phyloP scores from a whole-genome alignment of 768 basidiomycete genomes.

The Auriscalpium vulgare region DNA sequence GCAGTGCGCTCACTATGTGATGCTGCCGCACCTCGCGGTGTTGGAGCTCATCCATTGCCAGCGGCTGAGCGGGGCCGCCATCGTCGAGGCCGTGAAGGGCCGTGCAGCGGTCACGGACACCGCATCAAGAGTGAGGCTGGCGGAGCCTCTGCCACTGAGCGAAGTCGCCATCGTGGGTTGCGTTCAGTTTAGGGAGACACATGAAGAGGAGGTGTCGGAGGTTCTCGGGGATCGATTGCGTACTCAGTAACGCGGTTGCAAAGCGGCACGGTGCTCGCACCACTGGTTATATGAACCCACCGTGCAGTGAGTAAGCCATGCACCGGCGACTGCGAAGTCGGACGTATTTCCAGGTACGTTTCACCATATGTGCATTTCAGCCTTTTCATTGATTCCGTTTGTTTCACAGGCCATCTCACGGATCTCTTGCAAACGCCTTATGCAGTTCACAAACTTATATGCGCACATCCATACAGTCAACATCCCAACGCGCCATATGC shows the following conservation, averaged over 20 bases:
- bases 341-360: too few species aligned
- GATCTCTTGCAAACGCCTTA: too few species aligned
- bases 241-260: slow-evolving; percentile 1
- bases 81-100: slow-evolving; percentile 43
- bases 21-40: slow-evolving; percentile 46
- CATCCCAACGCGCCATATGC: too few species aligned
- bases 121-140: slow-evolving; percentile 11
- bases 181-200: slow-evolving; percentile 18
- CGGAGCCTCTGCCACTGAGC: slow-evolving; percentile 16
- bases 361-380: too few species aligned
- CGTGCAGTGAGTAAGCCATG: too few species aligned
- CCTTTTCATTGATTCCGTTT: too few species aligned
- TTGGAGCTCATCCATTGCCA: slow-evolving; percentile 58
- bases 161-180: slow-evolving; percentile 24
- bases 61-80: slow-evolving; percentile 47
- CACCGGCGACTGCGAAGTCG: too few species aligned
- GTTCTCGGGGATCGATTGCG: slow-evolving; percentile 19
- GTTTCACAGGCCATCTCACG: too few species aligned
- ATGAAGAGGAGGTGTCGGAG: slow-evolving; percentile 18
- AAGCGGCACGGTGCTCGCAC: too few species aligned
- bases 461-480: too few species aligned
- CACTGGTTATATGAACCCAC: too few species aligned
- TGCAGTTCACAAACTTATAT: too few species aligned
- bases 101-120: slow-evolving; percentile 37
- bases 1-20: slow-evolving; percentile 23